Percentiles rank a stretch among this genome's conserved stretches.
These are phyloP conservation scores for Plenodomus biglobosus DNA, from an alignment of 2,329 filamentous ascomycete species.

Conservation along the genomic window DNA sequence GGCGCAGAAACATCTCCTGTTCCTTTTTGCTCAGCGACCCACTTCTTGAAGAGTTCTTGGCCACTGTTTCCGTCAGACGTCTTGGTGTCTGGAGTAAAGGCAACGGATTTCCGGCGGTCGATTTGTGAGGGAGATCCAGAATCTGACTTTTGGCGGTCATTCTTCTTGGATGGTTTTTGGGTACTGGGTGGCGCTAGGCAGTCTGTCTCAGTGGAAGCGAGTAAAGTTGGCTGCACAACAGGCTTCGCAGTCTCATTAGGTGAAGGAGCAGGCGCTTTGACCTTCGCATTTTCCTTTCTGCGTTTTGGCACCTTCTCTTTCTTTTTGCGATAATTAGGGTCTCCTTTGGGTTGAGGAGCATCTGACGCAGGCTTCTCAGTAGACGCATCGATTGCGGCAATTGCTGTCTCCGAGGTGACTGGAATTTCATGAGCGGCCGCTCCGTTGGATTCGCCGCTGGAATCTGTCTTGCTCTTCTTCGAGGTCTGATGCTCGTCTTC, in stretches of 20 bases:
- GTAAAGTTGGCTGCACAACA: constrained; percentile 23
- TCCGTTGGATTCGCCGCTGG: constrained; percentile 4
- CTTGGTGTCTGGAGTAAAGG: constrained; percentile 66
- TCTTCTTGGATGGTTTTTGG: constrained; percentile 13
- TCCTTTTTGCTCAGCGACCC: constrained; percentile 45
- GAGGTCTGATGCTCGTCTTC: constrained; percentile 22
- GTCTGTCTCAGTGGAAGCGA: constrained; percentile 36
- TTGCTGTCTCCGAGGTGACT: constrained; percentile 8
- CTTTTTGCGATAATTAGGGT: constrained; percentile 43
- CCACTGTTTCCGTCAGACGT: constrained; percentile 58
- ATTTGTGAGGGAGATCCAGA: constrained; percentile 29
- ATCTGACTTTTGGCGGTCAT: constrained; percentile 16
- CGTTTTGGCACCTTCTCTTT: constrained; percentile 24
- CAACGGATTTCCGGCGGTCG: constrained; percentile 59
- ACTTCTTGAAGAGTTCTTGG: constrained; percentile 55
- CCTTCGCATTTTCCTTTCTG: constrained; percentile 17
- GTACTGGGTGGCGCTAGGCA: constrained; percentile 6
- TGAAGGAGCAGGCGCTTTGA: constrained; percentile 22
- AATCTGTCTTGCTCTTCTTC: constrained; percentile 32
- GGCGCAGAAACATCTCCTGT: constrained; percentile 23
- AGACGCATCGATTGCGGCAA: constrained; percentile 4
- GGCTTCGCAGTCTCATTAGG: constrained; percentile 14
- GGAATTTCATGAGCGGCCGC: constrained; percentile 1
- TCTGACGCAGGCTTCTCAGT: constrained; percentile 12
- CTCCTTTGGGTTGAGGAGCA: constrained; percentile 26